Evolutionary conservation across 192 early-diverging fungal genomes (phyloP), one percentile per base, ranked within the genome.

Genomic region (Phycomyces nitens): DNA sequence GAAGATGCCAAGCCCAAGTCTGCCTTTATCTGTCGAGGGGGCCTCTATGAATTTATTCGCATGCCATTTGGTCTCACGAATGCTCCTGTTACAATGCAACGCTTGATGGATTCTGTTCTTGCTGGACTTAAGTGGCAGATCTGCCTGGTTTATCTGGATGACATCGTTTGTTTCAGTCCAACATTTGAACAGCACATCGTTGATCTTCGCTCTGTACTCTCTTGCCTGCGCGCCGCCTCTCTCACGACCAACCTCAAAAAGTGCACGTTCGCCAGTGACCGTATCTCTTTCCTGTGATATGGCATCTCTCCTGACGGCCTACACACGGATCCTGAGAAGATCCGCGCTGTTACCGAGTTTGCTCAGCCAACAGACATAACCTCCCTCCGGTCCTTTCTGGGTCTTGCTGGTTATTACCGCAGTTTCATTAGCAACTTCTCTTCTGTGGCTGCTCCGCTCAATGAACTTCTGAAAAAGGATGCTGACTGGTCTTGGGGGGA

Each of bases 101-200:
- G 66, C 0, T 42, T 74, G 5, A 80, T 82, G 72, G 68, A 79
- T 44, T 16, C 38, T 18, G 56, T 77, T 0, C 69, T 77, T 11
- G 57, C 50, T 11, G 64, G 68, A 2, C 29, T 62, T 0, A 70
- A 68, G 20, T 61, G 60, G 54, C 54, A 70, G 27, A 52, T 18
- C 1, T 64, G 60, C 47, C n/a, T 74, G 0, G 74, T 81, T 12
- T 82, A 80, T 53, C 20, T 82, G 0, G 80, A 82, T 57, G 71
- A 82, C 52, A 66, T 82, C 22, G 60, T 74, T 15, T 68, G 78
- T 15, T 82, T 65, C 56, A 66, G 58, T 11, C 22, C 39, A 0
- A 56, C 42, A 1, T 74, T 73, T 41, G 65, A 80, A 23, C 65
- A 77, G 3, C 77, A 77, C 53, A 3, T 77, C 0, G 11, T 68